These are phyloP conservation scores for Botrytis cinerea DNA, from an alignment of 2,329 filamentous ascomycete species.

Conservation along the genomic window DNA sequence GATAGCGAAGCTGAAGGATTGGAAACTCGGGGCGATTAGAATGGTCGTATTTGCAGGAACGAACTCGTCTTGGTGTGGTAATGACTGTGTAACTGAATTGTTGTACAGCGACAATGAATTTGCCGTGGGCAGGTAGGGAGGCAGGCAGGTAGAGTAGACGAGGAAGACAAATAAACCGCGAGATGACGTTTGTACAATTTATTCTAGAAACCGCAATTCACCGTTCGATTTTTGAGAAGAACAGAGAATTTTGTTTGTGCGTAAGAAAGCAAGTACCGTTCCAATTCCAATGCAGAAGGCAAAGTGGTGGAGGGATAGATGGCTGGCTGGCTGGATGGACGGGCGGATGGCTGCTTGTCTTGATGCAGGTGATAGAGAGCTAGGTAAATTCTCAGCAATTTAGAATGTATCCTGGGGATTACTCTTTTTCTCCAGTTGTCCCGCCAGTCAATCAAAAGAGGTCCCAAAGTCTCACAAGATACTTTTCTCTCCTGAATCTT, in stretches of 20 bases:
- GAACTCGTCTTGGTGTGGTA: conserved; percentile 11
- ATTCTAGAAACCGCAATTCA: conserved; percentile 1
- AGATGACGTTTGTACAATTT: not conserved
- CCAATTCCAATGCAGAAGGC: conserved; percentile 1
- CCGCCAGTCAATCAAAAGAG: conserved; percentile 2
- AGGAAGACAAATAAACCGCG: not conserved
- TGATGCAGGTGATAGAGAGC: not conserved
- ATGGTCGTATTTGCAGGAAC: not conserved
- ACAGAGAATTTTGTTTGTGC: conserved; percentile 19
- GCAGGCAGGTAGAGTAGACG: not conserved
- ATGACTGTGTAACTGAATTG: conserved; percentile 24
- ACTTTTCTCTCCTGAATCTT: conserved; percentile 14
- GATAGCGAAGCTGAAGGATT: conserved; percentile 23
- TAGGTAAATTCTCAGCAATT: not conserved
- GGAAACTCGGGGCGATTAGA: conserved; percentile 6
- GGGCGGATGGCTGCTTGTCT: not conserved
- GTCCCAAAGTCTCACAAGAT: not conserved
- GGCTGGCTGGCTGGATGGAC: not conserved
- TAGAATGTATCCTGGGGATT: conserved; percentile 1
- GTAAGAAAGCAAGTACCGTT: conserved; percentile 4
- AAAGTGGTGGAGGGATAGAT: not conserved
- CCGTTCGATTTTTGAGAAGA: not conserved
- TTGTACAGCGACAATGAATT: conserved; percentile 25
- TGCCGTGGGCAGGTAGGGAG: not conserved
- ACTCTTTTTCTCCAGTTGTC: not conserved